These are phyloP conservation scores for Pseudogymnoascus sp. DNA, from an alignment of 2,329 filamentous ascomycete genomes.

Conservation along the genomic window DNA sequence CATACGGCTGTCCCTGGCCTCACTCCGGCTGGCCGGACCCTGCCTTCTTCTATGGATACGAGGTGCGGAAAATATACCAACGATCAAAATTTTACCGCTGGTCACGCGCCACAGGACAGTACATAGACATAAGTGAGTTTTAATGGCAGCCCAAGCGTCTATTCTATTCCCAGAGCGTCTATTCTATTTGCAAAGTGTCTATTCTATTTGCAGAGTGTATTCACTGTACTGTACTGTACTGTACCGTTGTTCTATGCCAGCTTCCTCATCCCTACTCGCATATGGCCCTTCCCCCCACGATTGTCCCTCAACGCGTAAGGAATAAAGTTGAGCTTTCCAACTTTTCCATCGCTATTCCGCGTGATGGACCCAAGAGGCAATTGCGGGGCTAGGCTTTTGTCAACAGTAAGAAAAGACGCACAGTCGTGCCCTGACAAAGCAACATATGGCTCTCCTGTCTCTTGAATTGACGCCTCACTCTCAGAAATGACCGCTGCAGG, in stretches of 20 bases:
- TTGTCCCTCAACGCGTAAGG: conserved; percentile 51
- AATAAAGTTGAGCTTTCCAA: conserved; percentile 40
- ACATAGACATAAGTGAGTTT: background rate
- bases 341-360: conserved; percentile 20
- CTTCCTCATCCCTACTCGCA: conserved; percentile 39
- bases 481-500: conserved; percentile 16
- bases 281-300: conserved; percentile 45
- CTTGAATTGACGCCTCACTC: conserved; percentile 5
- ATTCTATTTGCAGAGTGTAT: background rate
- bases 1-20: background rate
- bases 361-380: background rate
- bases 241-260: background rate
- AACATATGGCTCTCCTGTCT: conserved; percentile 19
- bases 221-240: background rate
- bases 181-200: background rate
- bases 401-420: conserved; percentile 13
- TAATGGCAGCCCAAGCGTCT: background rate
- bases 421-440: conserved; percentile 19
- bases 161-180: background rate
- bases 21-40: background rate
- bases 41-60: background rate
- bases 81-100: background rate
- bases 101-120: background rate
- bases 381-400: conserved; percentile 10
- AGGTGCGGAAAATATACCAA: background rate